Evolutionary conservation across 352 stramenopile genomes (phyloP).

Genomic region (Phytophthora hibernalis): DNA sequence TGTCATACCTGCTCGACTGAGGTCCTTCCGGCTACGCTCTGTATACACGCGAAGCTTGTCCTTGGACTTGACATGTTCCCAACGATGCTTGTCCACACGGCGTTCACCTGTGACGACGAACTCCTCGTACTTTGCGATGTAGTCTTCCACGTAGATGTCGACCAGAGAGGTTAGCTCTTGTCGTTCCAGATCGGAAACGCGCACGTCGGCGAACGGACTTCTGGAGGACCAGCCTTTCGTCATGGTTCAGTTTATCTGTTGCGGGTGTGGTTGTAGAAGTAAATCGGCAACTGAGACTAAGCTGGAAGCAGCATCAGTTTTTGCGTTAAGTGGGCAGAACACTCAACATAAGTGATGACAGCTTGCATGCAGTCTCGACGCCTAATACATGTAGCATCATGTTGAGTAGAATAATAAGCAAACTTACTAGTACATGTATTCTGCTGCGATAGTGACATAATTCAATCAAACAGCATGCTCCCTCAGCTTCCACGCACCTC

Average conservation of each 20-base stretch:
- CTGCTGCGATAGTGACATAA: too few species aligned
- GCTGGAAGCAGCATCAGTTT: too few species aligned
- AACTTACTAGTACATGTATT: too few species aligned
- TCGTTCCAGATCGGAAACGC: conserved; percentile 16
- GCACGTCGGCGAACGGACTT: conserved; percentile 21
- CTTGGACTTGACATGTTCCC: conserved; percentile 29
- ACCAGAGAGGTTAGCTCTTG: conserved; percentile 23
- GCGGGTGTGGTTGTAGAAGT: too few species aligned
- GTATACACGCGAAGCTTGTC: conserved; percentile 30
- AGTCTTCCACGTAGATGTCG: conserved; percentile 18
- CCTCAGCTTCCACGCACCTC: too few species aligned
- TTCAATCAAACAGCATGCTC: too few species aligned
- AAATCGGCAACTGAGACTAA: too few species aligned
- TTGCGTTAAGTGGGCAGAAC: too few species aligned
- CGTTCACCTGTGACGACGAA: conserved; percentile 18
- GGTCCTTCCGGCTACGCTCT: conserved; percentile 22
- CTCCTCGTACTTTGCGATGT: conserved; percentile 30
- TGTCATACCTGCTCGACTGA: conserved; percentile 17
- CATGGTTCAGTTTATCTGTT: conserved; percentile 3
- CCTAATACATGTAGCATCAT: too few species aligned
- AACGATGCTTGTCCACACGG: conserved; percentile 27
- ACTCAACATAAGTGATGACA: too few species aligned
- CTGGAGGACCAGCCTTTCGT: conserved; percentile 15
- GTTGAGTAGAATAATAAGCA: too few species aligned
- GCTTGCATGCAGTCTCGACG: too few species aligned